Evolutionary conservation across 139 green algal genomes (phyloP).

Genomic region (Protoeuglena noctilucae): DNA sequence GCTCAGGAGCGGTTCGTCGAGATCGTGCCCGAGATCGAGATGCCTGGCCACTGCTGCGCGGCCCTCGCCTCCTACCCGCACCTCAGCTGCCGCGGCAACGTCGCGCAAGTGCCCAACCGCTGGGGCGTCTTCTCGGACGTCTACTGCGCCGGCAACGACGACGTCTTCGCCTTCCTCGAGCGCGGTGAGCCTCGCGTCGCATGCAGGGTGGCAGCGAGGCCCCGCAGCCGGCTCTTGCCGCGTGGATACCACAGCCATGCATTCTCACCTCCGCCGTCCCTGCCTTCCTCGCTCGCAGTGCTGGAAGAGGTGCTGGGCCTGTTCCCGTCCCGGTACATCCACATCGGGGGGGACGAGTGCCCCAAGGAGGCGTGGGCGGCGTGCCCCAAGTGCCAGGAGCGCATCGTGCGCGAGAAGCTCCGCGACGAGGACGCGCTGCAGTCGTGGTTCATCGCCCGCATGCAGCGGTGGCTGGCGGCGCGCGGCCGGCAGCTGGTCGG

Average conservation of each 20-base stretch:
- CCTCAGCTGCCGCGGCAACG: conserved; percentile 25
- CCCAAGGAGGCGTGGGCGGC: conserved; percentile 19
- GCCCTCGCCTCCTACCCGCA: conserved; percentile 42
- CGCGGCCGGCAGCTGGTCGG: conserved; percentile 27
- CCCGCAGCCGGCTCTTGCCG: no score
- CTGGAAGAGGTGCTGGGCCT: conserved; percentile 31
- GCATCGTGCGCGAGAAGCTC: conserved; percentile 10
- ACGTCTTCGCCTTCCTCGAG: conserved; percentile 32
- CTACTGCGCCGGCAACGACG: conserved; percentile 45
- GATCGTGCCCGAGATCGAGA: conserved; percentile 47
- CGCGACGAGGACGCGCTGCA: conserved; percentile 33
- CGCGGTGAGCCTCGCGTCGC: no score
- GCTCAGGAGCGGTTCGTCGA: conserved; percentile 29
- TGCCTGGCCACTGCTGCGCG: conserved; percentile 41
- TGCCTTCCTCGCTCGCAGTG: no score
- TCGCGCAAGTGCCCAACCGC: conserved; percentile 26
- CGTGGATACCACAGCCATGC: no score
- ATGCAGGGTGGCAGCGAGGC: no score
- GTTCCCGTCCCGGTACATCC: conserved; percentile 40
- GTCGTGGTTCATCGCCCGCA: conserved; percentile 33
- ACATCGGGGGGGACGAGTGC: conserved; percentile 50
- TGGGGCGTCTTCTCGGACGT: conserved; percentile 48
- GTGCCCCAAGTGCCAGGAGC: neutral
- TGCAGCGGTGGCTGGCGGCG: conserved; percentile 20
- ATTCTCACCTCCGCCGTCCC: no score